Conservation (phyloP, 768 basidiomycete genomes). For the Neoboletus subvelutipes region DNA sequence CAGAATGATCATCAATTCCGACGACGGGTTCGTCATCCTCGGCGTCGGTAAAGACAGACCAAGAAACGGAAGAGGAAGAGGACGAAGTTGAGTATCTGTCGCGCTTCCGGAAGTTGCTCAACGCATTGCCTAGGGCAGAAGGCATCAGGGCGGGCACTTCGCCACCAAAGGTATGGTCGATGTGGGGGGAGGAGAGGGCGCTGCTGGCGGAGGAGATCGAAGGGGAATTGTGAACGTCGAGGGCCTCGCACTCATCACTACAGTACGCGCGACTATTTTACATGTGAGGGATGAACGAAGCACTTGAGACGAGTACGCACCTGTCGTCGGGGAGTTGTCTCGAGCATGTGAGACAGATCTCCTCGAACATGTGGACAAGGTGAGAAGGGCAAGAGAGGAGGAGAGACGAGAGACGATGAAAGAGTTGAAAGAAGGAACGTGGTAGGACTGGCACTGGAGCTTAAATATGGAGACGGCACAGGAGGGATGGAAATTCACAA, state of each 20-base stretch:
- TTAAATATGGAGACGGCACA: constrained; percentile 39
- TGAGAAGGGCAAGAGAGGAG: not conserved
- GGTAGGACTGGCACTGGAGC: constrained; percentile 13
- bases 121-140: constrained; percentile 53
- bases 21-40: constrained; percentile 48
- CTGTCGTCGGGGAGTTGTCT: constrained; percentile 61
- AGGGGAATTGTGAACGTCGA: constrained; percentile 60
- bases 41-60: constrained; percentile 64
- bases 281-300: constrained; percentile 16
- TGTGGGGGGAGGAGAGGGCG: constrained; percentile 64
- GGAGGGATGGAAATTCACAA: constrained; percentile 39
- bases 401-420: constrained; percentile 9
- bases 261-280: constrained; percentile 63
- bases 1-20: constrained; percentile 36
- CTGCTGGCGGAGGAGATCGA: constrained; percentile 66
- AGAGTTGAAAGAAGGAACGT: constrained; percentile 22
- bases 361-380: constrained; percentile 64
- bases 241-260: constrained; percentile 62
- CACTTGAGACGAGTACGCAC: constrained; percentile 40
- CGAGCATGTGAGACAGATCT: constrained; percentile 73
- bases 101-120: constrained; percentile 44
- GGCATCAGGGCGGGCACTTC: constrained; percentile 71
- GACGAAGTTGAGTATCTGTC: constrained; percentile 58
- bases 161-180: constrained; percentile 49
- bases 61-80: constrained; percentile 65